These are phyloP conservation scores for Fusarium sublunatum DNA, from an alignment of 2,329 filamentous ascomycete genomes.

Conservation along the genomic window DNA sequence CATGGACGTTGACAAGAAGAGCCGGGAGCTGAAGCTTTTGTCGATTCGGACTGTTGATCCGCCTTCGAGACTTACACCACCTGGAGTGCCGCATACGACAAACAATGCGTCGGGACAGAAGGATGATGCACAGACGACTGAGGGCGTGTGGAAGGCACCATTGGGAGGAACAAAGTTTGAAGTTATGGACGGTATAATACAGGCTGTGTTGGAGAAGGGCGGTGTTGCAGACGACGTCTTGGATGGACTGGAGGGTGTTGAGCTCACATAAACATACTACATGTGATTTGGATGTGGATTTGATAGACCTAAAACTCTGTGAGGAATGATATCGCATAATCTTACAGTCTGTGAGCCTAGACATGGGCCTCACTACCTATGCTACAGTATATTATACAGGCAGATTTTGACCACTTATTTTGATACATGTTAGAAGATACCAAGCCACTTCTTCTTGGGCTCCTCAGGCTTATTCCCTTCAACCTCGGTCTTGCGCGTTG, in stretches of 20 bases:
- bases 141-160: constrained; percentile 87
- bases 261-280: constrained; percentile 62
- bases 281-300: not conserved
- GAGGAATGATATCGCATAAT: constrained; percentile 34
- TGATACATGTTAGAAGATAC: constrained; percentile 72
- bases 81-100: constrained; percentile 73
- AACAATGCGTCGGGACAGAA: constrained; percentile 57
- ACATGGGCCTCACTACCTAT: constrained; percentile 19
- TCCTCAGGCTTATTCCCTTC: constrained; percentile 47
- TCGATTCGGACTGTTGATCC: constrained; percentile 80
- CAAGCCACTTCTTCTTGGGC: constrained; percentile 80
- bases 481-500: constrained; percentile 43
- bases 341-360: constrained; percentile 32
- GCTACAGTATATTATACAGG: constrained; percentile 37
- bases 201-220: constrained; percentile 78
- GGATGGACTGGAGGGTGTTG: constrained; percentile 80
- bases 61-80: constrained; percentile 77
- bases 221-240: constrained; percentile 90
- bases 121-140: constrained; percentile 66
- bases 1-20: constrained; percentile 56
- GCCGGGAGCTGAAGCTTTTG: constrained; percentile 67
- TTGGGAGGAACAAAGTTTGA: constrained; percentile 83
- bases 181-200: constrained; percentile 78
- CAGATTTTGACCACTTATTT: constrained; percentile 19
- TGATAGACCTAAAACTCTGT: constrained; percentile 14